Evolutionary conservation across 306 rosid genomes (phyloP).

Genomic region (Inga laurina): DNA sequence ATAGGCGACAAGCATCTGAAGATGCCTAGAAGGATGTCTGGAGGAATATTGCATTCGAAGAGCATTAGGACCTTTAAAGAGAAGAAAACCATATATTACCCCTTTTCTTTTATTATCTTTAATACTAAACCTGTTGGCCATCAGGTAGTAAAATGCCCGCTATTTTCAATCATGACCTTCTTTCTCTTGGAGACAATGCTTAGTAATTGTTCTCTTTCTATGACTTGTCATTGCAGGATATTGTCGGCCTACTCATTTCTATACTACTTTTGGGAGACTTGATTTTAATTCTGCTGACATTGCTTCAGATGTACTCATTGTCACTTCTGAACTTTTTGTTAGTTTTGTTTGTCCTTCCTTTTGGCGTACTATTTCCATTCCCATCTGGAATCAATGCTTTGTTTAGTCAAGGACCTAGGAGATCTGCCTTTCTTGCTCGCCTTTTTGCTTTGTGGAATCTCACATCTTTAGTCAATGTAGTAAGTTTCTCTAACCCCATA

Average conservation of each 20-base stretch:
- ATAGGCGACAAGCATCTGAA: slow-evolving; percentile 51
- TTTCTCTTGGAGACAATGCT: slow-evolving; percentile 53
- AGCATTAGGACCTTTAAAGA: slow-evolving; percentile 75
- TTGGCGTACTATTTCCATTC: slow-evolving; percentile 76
- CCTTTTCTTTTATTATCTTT: slow-evolving; percentile 58
- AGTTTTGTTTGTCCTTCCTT: slow-evolving; percentile 80
- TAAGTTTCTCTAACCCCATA: slow-evolving; percentile 49
- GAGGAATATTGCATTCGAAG: slow-evolving; percentile 61
- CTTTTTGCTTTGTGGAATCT: slow-evolving; percentile 93
- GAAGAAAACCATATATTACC: slow-evolving; percentile 59
- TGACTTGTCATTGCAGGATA: slow-evolving; percentile 55
- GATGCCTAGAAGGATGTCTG: slow-evolving; percentile 60
- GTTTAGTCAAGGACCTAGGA: slow-evolving; percentile 91
- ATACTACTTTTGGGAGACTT: slow-evolving; percentile 82
- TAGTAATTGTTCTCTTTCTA: not conserved
- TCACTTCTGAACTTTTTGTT: slow-evolving; percentile 67
- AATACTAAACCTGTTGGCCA: slow-evolving; percentile 89
- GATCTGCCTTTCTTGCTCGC: slow-evolving; percentile 87
- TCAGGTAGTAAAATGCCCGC: slow-evolving; percentile 62
- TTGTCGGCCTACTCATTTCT: slow-evolving; percentile 87
- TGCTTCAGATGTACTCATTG: slow-evolving; percentile 85
- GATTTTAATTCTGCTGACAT: slow-evolving; percentile 72
- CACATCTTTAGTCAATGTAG: slow-evolving; percentile 90
- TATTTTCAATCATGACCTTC: slow-evolving; percentile 28
- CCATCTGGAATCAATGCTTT: slow-evolving; percentile 95